Conservation (phyloP, 352 stramenopile species). For the Pythium utonaiense region DNA sequence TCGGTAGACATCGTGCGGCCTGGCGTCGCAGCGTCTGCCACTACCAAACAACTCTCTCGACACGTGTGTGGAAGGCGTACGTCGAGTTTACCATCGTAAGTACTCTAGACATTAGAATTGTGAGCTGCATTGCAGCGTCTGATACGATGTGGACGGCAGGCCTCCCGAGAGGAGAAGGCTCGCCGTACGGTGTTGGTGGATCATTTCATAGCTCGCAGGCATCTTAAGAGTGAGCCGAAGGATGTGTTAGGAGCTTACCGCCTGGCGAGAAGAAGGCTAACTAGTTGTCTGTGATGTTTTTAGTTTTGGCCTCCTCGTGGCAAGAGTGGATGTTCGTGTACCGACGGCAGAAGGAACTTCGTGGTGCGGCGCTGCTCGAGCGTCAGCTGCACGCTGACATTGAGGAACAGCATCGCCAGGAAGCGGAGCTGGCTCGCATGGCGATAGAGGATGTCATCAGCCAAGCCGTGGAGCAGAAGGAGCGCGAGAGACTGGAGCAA, state of each 20-base stretch:
- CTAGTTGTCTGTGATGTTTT: neutral
- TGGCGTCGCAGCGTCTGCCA: conserved; percentile 31
- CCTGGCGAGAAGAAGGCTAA: neutral
- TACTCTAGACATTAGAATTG: neutral
- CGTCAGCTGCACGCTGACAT: conserved; percentile 39
- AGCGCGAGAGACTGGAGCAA: conserved; percentile 26
- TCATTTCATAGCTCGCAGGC: conserved; percentile 29
- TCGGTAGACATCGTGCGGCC: conserved; percentile 35
- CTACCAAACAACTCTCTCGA: neutral
- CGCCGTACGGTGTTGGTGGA: conserved; percentile 25
- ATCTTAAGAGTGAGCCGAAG: conserved; percentile 31
- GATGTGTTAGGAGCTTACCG: neutral
- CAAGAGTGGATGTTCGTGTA: conserved; percentile 39
- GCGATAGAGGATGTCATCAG: conserved; percentile 46
- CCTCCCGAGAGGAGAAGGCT: conserved; percentile 25
- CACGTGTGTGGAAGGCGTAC: conserved; percentile 15
- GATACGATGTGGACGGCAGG: conserved; percentile 15
- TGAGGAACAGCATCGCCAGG: conserved; percentile 23
- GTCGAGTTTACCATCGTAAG: conserved; percentile 32
- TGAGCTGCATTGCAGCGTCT: neutral
- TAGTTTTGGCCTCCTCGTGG: conserved; percentile 18
- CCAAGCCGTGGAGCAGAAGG: conserved; percentile 21
- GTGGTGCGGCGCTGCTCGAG: conserved; percentile 36
- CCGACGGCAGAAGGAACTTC: conserved; percentile 39
- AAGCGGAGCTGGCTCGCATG: conserved; percentile 36